These are phyloP conservation scores for Candida oleophila DNA, from an alignment of 805 yeast species.

Conservation along the genomic window DNA sequence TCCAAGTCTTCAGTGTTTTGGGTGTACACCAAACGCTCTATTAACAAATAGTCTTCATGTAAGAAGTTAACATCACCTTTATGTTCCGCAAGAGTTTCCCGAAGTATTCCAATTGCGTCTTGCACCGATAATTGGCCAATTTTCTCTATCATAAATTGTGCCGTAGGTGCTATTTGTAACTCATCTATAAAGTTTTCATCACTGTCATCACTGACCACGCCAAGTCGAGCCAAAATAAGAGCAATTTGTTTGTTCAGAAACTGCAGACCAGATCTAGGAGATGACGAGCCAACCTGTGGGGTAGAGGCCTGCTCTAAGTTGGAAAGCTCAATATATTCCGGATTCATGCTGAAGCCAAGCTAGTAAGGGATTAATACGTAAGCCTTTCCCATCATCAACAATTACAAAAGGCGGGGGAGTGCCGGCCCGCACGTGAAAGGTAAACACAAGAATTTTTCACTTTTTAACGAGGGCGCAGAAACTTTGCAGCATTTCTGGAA, in stretches of 20 bases:
- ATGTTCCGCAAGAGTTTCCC: conserved; percentile 37
- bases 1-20: conserved; percentile 10
- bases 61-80: conserved; percentile 35
- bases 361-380: background rate
- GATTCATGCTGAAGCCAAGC: background rate
- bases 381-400: background rate
- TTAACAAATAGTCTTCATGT: conserved; percentile 30
- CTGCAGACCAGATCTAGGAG: background rate
- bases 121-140: conserved; percentile 20
- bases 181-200: conserved; percentile 7
- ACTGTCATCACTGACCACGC: conserved; percentile 23
- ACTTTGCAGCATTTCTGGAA: background rate
- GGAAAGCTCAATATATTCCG: conserved; percentile 17
- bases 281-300: background rate
- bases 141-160: conserved; percentile 27
- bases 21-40: conserved; percentile 23
- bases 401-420: background rate
- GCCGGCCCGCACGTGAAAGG: background rate
- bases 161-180: conserved; percentile 11
- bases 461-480: background rate
- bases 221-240: conserved; percentile 20
- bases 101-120: conserved; percentile 29
- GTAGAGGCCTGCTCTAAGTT: conserved; percentile 4
- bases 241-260: conserved; percentile 8
- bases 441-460: background rate